Conservation (phyloP, 2,329 filamentous ascomycete species). For the Venturia carpophila region DNA sequence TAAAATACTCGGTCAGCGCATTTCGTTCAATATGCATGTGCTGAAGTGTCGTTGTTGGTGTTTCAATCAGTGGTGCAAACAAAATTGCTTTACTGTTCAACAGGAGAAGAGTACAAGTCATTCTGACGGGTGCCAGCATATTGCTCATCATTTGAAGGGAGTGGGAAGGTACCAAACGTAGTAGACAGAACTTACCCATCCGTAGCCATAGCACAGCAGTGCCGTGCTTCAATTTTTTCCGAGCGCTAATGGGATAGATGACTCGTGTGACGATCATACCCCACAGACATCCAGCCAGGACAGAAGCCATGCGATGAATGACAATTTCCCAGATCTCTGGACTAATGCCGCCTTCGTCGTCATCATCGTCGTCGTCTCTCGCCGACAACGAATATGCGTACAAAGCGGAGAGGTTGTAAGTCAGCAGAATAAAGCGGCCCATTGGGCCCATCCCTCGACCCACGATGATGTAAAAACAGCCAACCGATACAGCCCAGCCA, state of each 20-base stretch:
- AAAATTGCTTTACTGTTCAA: constrained; percentile 49
- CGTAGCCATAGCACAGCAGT: constrained; percentile 86
- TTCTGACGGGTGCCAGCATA: constrained; percentile 62
- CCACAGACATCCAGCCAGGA: constrained; percentile 83
- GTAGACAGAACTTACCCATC: constrained; percentile 43
- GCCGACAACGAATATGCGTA: constrained; percentile 89
- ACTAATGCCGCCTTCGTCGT: constrained; percentile 74
- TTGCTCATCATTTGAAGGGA: constrained; percentile 46
- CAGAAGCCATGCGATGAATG: constrained; percentile 77
- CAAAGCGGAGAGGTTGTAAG: constrained; percentile 89
- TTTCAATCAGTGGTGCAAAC: constrained; percentile 11
- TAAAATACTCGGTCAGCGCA: constrained; percentile 3
- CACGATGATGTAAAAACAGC: constrained; percentile 85
- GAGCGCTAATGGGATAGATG: constrained; percentile 89
- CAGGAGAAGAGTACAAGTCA: constrained; percentile 55
- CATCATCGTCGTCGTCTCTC: constrained; percentile 69
- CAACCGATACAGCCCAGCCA: constrained; percentile 72
- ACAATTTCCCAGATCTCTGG: constrained; percentile 85
- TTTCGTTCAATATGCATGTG: not conserved
- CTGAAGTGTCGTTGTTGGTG: not conserved
- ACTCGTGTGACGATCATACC: constrained; percentile 81
- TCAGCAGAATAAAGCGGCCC: constrained; percentile 86
- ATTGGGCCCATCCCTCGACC: constrained; percentile 78
- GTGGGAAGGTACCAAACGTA: not conserved
- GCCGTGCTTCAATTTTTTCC: constrained; percentile 80